Conservation (phyloP, 331 rosid genomes). For the Quercus lobata region DNA sequence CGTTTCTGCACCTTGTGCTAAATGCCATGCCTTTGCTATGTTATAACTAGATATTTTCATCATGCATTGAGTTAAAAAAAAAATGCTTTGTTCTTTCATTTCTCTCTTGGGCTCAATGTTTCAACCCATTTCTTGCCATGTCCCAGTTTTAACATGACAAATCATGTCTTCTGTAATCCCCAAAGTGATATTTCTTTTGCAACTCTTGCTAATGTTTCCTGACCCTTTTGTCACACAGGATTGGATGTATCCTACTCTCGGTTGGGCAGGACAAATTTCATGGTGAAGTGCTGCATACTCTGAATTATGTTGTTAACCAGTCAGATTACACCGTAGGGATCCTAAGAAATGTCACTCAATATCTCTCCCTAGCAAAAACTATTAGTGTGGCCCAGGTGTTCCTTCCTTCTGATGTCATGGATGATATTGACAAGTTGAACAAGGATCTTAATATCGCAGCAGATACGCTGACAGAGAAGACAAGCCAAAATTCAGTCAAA, state of each 20-base stretch:
- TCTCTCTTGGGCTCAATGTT: background rate
- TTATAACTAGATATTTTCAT: background rate
- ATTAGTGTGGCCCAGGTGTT: constrained; percentile 70
- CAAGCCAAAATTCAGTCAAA: constrained; percentile 62
- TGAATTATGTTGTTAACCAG: constrained; percentile 83
- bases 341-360: constrained; percentile 82
- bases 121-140: background rate
- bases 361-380: constrained; percentile 89
- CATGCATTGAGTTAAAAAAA: background rate
- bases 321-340: constrained; percentile 82
- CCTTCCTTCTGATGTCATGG: constrained; percentile 82
- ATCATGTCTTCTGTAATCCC: background rate
- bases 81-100: background rate
- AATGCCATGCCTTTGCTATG: background rate
- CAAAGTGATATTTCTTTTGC: background rate
- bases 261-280: constrained; percentile 86
- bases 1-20: background rate
- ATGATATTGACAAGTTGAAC: constrained; percentile 69
- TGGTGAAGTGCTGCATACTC: constrained; percentile 68
- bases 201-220: constrained; percentile 12
- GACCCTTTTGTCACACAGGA: constrained; percentile 50
- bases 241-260: constrained; percentile 83
- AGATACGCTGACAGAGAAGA: constrained; percentile 57
- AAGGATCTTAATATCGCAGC: constrained; percentile 76
- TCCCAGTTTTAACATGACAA: background rate